phyloP scores from a whole-genome alignment of 169 alveolate genomes.

The Eimeria sp. region DNA sequence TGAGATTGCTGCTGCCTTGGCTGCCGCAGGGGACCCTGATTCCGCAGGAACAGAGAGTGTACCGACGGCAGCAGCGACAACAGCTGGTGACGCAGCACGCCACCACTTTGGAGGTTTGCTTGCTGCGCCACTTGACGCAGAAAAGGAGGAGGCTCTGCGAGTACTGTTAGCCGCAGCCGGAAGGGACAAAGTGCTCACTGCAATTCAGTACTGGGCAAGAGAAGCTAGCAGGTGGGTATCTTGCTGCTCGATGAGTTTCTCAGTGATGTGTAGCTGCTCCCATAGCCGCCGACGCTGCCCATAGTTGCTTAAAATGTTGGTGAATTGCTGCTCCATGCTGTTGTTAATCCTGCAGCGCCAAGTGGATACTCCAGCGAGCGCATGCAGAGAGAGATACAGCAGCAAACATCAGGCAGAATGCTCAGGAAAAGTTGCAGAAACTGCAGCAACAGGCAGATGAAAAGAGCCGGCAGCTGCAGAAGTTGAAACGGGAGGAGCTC shows the following conservation, averaged over 20 bases:
- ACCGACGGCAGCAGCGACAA: not conserved
- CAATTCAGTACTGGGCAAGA: slow-evolving; percentile 44
- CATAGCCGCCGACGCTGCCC: not conserved
- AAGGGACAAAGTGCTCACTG: slow-evolving; percentile 34
- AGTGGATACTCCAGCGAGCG: slow-evolving; percentile 53
- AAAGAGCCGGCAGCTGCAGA: slow-evolving; percentile 22
- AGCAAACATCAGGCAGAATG: slow-evolving; percentile 32
- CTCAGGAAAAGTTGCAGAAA: slow-evolving; percentile 48
- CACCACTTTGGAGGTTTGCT: not conserved
- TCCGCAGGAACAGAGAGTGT: not conserved
- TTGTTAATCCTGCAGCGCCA: slow-evolving; percentile 44
- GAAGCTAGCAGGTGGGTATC: slow-evolving; percentile 46
- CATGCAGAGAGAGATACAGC: slow-evolving; percentile 67
- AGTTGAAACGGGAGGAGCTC: slow-evolving; percentile 7
- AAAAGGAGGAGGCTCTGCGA: slow-evolving; percentile 44
- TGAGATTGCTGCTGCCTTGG: slow-evolving; percentile 22
- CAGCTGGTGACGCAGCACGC: slow-evolving; percentile 4
- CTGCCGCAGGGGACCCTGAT: slow-evolving; percentile 37
- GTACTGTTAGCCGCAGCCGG: slow-evolving; percentile 29
- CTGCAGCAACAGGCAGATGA: slow-evolving; percentile 41
- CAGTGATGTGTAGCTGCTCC: not conserved
- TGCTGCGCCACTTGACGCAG: not conserved
- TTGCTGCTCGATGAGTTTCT: not conserved
- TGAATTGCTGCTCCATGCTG: not conserved
- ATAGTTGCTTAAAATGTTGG: not conserved